Conservation (phyloP, 805 yeast species). For the Hanseniaspora vineae region DNA sequence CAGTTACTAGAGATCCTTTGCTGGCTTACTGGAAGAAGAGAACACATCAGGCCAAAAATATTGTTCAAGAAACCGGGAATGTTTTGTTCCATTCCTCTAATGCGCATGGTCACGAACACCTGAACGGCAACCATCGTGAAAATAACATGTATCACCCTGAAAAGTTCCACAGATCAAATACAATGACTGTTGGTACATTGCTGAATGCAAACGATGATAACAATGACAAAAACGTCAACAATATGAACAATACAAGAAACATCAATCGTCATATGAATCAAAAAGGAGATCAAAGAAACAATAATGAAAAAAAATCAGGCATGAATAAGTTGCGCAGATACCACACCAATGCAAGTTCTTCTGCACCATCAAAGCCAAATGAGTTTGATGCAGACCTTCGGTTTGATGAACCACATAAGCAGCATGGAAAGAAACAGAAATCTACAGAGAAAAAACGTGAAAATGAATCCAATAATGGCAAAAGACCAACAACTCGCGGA, state of each 20-base stretch:
- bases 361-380: too few relatives aligned
- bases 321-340: too few relatives aligned
- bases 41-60: slow-evolving; percentile 3
- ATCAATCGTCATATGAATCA: too few relatives aligned
- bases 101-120: neutral
- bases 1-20: slow-evolving; percentile 16
- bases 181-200: neutral
- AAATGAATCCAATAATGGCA: neutral
- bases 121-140: neutral
- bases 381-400: too few relatives aligned
- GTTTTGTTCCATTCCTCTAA: slow-evolving; percentile 1
- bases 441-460: neutral
- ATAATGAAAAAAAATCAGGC: too few relatives aligned
- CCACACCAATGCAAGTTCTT: too few relatives aligned
- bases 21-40: slow-evolving; percentile 16
- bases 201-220: neutral
- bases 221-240: slow-evolving; percentile 1
- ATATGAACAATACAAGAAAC: neutral
- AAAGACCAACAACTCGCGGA: neutral
- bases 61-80: slow-evolving; percentile 3
- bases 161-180: neutral
- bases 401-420: too few relatives aligned
- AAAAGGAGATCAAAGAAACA: too few relatives aligned
- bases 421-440: too few relatives aligned
- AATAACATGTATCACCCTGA: neutral